Evolutionary conservation across 140 eudicot genomes (phyloP), one percentile per base, ranked within the genome.

Genomic region (Oenanthe javanica): DNA sequence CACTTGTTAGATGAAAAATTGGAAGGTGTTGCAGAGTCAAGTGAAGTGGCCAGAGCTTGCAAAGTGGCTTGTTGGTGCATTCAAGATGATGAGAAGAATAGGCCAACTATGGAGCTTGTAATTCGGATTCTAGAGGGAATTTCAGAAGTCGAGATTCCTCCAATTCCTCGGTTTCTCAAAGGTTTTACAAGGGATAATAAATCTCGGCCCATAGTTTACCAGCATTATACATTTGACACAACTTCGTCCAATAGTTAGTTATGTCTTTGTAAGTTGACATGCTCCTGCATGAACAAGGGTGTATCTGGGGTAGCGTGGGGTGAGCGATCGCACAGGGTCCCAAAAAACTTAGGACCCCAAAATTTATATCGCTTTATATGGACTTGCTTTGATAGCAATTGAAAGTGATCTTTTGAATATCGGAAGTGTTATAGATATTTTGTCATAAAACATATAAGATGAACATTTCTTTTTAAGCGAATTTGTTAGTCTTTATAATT

Each of bases 21-120:
- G 52, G 36, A 77, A 66, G 80, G 80, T 16, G 38, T 55, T 12
- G 80, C 38, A 40, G 71, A 55, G 36, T 18, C 5, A 52, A 55
- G 15, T 18, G 80, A 77, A 66, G 50, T 77, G 9, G 27, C 50
- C 16, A 77, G 80, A 55, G 80, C 71, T 18, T 77, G 72, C 67
- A 77, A 54, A 77, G 80, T 77, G 42, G 80, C 80, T 77, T 52
- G 70, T 55, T 77, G 80, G 80, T 77, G 80, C 80, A 42, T 77
- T 38, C 80, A 77, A 77, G 48, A 55, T 55, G 70, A 52, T 36
- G 80, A 77, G 69, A 77, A 77, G 80, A 23, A 55, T 36, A 77
- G 80, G 72, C 80, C 80, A 38, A 55, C 27, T 55, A 77, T 77
- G 80, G 80, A 51, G 27, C 47, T 52, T 77, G 80, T 77, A 2